Percentiles rank a stretch among this genome's conserved stretches.
Conservation (phyloP, 495 filamentous ascomycete genomes). For the Hyaloscypha hepaticicola region DNA sequence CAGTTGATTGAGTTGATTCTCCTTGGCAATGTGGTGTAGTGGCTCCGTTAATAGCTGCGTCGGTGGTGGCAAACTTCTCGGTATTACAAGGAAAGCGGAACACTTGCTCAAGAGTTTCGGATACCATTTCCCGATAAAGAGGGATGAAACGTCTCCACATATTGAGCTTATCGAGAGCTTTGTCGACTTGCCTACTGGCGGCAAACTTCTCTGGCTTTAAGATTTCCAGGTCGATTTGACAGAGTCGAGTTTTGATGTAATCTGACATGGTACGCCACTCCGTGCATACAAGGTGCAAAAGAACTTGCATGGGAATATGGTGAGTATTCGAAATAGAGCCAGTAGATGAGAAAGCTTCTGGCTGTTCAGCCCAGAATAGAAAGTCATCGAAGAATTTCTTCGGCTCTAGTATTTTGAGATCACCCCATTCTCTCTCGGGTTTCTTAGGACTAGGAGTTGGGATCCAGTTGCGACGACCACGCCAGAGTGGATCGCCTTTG, state of each 20-base stretch:
- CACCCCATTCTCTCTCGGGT: background rate
- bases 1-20: conserved; percentile 21
- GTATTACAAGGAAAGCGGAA: conserved; percentile 12
- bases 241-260: conserved; percentile 13
- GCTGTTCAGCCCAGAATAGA: conserved; percentile 29
- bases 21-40: conserved; percentile 38
- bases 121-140: conserved; percentile 6
- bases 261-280: conserved; percentile 13
- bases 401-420: background rate
- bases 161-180: conserved; percentile 8
- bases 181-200: background rate
- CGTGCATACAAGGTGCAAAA: conserved; percentile 8
- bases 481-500: conserved; percentile 23
- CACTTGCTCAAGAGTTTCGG: conserved; percentile 8
- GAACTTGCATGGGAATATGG: conserved; percentile 30
- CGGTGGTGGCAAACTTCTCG: background rate
- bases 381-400: conserved; percentile 18
- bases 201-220: conserved; percentile 1
- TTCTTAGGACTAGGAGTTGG: conserved; percentile 11
- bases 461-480: conserved; percentile 21
- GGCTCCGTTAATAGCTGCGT: conserved; percentile 25
- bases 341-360: conserved; percentile 28
- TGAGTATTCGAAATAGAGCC: conserved; percentile 27
- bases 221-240: conserved; percentile 7
- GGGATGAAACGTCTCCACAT: conserved; percentile 9